phyloP scores from a whole-genome alignment of 2,329 filamentous ascomycete species.

The Ascochyta koolunga region DNA sequence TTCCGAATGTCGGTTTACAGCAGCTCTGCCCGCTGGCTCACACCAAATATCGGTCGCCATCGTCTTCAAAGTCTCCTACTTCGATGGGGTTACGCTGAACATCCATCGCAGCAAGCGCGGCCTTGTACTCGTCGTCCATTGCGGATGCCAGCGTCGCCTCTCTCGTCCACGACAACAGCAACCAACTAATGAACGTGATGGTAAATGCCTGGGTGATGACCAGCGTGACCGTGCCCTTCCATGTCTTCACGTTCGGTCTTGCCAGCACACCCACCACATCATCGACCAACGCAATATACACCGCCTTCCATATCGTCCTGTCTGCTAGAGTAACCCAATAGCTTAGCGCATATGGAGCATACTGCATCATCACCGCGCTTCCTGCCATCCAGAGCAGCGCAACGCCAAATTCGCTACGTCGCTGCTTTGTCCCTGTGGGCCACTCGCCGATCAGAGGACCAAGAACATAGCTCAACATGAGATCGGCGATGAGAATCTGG shows the following conservation, averaged over 20 bases:
- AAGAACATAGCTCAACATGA: conserved; percentile 9
- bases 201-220: conserved; percentile 16
- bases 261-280: conserved; percentile 23
- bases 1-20: no score
- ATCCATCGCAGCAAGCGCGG: background rate
- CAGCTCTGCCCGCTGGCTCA: no score
- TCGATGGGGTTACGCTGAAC: background rate
- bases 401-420: conserved; percentile 22
- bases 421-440: conserved; percentile 13
- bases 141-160: background rate
- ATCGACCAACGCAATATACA: conserved; percentile 28
- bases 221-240: conserved; percentile 15
- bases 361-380: conserved; percentile 3
- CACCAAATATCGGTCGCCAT: conserved; percentile 5
- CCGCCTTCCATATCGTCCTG: conserved; percentile 15
- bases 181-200: conserved; percentile 1
- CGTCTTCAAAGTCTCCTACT: background rate
- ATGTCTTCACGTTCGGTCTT: conserved; percentile 20
- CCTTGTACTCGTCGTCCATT: background rate
- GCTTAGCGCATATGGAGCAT: conserved; percentile 12
- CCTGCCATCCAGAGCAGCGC: conserved; percentile 13
- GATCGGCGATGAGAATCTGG: conserved; percentile 16
- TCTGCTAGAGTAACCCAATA: conserved; percentile 8
- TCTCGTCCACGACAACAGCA: conserved; percentile 5
- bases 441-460: conserved; percentile 17